Conservation (phyloP, 225 moss, liverwort and hornwort species). For the Pseudisothecium myosuroides region DNA sequence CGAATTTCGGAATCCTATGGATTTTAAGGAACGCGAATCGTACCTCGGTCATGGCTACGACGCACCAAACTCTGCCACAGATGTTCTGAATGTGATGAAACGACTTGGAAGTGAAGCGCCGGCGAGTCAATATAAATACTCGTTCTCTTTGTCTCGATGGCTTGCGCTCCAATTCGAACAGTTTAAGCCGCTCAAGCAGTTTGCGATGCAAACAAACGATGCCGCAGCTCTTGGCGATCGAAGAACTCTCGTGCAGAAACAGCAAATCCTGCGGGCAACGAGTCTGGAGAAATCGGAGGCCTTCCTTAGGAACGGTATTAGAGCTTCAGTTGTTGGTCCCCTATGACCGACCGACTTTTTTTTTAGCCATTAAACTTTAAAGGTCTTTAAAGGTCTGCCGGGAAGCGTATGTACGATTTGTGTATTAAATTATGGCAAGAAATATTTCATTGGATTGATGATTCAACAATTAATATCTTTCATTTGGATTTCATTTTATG, state of each 20-base stretch:
- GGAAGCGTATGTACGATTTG: background rate
- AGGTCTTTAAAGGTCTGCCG: background rate
- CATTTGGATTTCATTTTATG: background rate
- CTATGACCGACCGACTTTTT: background rate
- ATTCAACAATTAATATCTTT: background rate
- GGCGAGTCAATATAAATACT: background rate
- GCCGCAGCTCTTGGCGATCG: background rate
- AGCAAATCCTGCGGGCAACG: background rate
- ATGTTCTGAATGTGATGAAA: background rate
- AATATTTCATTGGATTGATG: background rate
- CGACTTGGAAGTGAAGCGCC: background rate
- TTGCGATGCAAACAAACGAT: background rate
- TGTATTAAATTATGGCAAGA: background rate
- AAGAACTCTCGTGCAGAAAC: background rate
- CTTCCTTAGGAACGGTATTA: background rate
- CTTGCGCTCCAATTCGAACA: background rate
- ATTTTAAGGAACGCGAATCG: background rate
- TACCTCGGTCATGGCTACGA: conserved; percentile 34
- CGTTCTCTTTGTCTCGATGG: background rate
- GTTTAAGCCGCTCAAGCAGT: background rate
- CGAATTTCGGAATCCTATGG: background rate
- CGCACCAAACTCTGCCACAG: background rate
- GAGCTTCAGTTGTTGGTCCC: background rate
- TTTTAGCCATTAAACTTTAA: background rate
- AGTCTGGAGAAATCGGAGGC: background rate